Conservation (phyloP, 2,329 filamentous ascomycete species). For the Stromatinia cepivora region DNA sequence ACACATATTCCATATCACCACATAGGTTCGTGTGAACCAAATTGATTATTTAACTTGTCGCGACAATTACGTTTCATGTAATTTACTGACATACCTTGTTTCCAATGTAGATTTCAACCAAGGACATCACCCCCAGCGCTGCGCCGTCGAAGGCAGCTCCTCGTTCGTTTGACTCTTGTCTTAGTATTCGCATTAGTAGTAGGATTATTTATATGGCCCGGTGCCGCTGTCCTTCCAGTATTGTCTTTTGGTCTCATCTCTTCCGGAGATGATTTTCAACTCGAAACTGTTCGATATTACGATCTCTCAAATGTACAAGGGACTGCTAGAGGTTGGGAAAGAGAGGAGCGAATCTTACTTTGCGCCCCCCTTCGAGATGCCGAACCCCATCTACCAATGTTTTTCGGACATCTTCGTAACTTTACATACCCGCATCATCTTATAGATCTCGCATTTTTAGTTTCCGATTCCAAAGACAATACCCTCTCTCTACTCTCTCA, state of each 20-base stretch:
- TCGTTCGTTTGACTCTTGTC: slow-evolving; percentile 65
- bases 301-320: slow-evolving; percentile 90
- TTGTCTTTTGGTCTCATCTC: slow-evolving; percentile 71
- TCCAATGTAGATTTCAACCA: slow-evolving; percentile 71
- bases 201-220: slow-evolving; percentile 74
- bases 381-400: slow-evolving; percentile 89
- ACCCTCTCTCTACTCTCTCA: slow-evolving; percentile 76
- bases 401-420: slow-evolving; percentile 96
- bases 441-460: slow-evolving; percentile 93
- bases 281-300: slow-evolving; percentile 96
- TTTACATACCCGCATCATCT: slow-evolving; percentile 96
- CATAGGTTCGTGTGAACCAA: slow-evolving; percentile 65
- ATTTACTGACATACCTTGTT: slow-evolving; percentile 7
- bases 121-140: slow-evolving; percentile 70
- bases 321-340: slow-evolving; percentile 90
- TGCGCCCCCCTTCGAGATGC: slow-evolving; percentile 95
- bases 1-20: slow-evolving; percentile 82
- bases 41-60: background rate
- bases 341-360: slow-evolving; percentile 90
- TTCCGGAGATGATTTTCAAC: slow-evolving; percentile 67
- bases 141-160: slow-evolving; percentile 70
- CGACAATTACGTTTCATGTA: background rate
- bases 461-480: slow-evolving; percentile 94
- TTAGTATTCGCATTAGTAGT: slow-evolving; percentile 63
- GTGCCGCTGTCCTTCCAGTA: slow-evolving; percentile 60